Conservation (phyloP, 1,284 basidiomycete genomes). For the Thelephora terrestris region DNA sequence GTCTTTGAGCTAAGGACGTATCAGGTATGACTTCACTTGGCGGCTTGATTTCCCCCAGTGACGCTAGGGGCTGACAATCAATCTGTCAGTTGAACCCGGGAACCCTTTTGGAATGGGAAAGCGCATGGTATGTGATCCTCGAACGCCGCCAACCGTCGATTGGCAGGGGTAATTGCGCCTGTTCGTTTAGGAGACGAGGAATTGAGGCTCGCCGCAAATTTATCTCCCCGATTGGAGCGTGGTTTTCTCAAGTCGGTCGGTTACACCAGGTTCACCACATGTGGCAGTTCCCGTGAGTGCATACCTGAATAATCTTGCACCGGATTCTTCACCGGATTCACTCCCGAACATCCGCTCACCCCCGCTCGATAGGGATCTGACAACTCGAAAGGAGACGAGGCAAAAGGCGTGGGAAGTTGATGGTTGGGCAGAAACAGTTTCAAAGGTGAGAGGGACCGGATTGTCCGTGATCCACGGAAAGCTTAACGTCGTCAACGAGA, state of each 20-base stretch:
- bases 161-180: not conserved
- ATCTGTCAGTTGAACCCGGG: conserved; percentile 61
- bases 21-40: conserved; percentile 4
- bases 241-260: conserved; percentile 88
- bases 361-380: conserved; percentile 46
- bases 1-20: conserved; percentile 89
- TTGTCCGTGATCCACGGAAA: not conserved
- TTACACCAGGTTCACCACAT: conserved; percentile 88
- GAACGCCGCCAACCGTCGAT: not conserved
- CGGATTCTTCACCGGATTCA: conserved; percentile 7
- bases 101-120: conserved; percentile 86
- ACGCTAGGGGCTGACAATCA: too few species aligned
- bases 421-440: conserved; percentile 90
- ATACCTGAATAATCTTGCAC: conserved; percentile 6
- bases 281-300: conserved; percentile 78
- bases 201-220: conserved; percentile 82
- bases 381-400: conserved; percentile 70
- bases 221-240: conserved; percentile 82
- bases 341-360: not conserved
- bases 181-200: conserved; percentile 56
- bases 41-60: too few species aligned
- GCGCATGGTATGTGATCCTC: conserved; percentile 56
- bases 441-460: conserved; percentile 48
- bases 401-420: conserved; percentile 89
- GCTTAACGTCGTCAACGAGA: conserved; percentile 1